Evolutionary conservation across 148 eudicot species (phyloP).

Genomic region (Heliamphora exappendiculata): DNA sequence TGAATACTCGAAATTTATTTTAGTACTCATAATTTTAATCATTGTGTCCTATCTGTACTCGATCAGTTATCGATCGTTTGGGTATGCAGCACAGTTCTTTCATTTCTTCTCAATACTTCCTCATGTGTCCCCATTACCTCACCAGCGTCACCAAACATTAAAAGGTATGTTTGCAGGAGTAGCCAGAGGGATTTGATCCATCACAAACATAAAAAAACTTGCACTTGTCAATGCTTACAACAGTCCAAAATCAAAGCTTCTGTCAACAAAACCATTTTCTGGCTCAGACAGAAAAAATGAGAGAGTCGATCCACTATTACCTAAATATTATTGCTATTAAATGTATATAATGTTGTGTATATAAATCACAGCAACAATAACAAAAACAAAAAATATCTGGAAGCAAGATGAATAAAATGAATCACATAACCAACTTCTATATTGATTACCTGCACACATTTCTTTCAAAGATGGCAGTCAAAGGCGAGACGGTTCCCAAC

Average conservation of each 20-base stretch:
- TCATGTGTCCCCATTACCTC: too few relatives aligned
- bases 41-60: too few relatives aligned
- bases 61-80: too few relatives aligned
- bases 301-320: background rate
- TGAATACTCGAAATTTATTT: too few relatives aligned
- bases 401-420: constrained; percentile 3
- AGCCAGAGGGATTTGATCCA: too few relatives aligned
- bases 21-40: too few relatives aligned
- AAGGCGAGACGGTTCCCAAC: constrained; percentile 6
- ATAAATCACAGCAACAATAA: constrained; percentile 6
- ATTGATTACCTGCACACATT: background rate
- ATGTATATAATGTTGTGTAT: background rate
- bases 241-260: constrained; percentile 4
- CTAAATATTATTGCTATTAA: constrained; percentile 1
- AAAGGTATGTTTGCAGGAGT: too few relatives aligned
- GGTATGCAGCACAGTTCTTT: too few relatives aligned
- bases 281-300: background rate
- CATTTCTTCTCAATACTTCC: too few relatives aligned
- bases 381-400: constrained; percentile 16
- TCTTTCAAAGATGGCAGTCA: background rate
- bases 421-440: background rate
- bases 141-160: too few relatives aligned
- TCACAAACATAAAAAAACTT: too few relatives aligned
- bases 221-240: too few relatives aligned
- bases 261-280: background rate